Evolutionary conservation across 2,329 filamentous ascomycete species (phyloP).

Genomic region (Coniochaeta pulveracea): DNA sequence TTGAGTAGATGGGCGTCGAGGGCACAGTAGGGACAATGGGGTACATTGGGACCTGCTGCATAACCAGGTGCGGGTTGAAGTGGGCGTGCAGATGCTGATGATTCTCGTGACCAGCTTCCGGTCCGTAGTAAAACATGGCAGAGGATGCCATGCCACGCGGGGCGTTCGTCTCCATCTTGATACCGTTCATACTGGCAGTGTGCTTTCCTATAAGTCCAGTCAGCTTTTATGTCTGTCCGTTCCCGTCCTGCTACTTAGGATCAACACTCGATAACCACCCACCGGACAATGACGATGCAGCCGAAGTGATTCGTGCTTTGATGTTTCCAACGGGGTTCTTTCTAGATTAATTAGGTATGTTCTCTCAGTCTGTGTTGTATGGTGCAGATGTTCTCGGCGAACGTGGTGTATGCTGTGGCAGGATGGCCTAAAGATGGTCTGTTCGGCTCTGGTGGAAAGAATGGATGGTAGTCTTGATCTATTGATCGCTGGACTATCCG

Average conservation of each 20-base stretch:
- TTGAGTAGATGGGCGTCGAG: conserved; percentile 52
- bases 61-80: conserved; percentile 46
- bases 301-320: no score
- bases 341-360: conserved; percentile 18
- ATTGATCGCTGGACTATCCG: conserved; percentile 19
- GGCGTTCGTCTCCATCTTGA: conserved; percentile 54
- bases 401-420: conserved; percentile 12
- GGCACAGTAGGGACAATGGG: conserved; percentile 46
- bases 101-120: conserved; percentile 61
- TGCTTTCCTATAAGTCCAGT: no score
- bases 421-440: conserved; percentile 27
- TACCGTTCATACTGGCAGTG: conserved; percentile 8
- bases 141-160: conserved; percentile 56
- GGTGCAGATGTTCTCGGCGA: conserved; percentile 11
- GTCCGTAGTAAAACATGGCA: conserved; percentile 79
- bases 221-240: no score
- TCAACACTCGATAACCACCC: no score
- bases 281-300: no score
- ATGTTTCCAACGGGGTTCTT: not conserved
- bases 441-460: conserved; percentile 27
- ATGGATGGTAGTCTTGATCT: conserved; percentile 29
- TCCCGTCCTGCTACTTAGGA: no score
- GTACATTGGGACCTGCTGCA: conserved; percentile 38
- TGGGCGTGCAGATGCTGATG: conserved; percentile 67
- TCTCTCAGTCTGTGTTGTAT: conserved; percentile 13